Base-by-base conservation (phyloP, 176 grass and related monocot species). In the Avena eriantha region DNA sequence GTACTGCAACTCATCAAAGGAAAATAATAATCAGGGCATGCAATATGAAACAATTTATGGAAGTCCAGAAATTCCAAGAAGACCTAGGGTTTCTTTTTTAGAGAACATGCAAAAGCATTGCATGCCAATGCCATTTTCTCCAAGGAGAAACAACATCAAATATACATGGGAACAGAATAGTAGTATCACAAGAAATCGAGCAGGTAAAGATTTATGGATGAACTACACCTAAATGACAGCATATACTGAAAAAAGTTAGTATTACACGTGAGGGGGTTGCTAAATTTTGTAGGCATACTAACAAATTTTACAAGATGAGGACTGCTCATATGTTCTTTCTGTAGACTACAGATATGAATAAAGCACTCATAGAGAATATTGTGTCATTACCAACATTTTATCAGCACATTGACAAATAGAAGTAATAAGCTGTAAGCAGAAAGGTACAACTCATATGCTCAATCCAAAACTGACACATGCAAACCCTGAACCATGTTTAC, bases 1-100 rank as follows among this genome's bases (percentile, higher is more conserved):
- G 82, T 99, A 99, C 97, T 99, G 94, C 87, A 94, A 84, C 50
- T 78, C 83, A 82, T 39, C 58, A 46, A 80, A 90, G 79, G 68
- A 86, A 85, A 84, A 69, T 60, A 83, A n/a, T 12, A 82, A 68
- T 85, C 43, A 78, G 14, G 29, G 48, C 66, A 79, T 77, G 58
- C 29, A 73, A 86, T 64, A 83, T 26, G 45, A 74, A 76, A 72
- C 19, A 79, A 53, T 41, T 49, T 76, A 86, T 56, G 60, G 70
- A 84, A 85, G 79, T 81, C 46, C 39, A n/a, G 84, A 33, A 77
- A 45, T 18, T 43, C 2, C 0, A 12, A 83, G 77, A 79, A 83
- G 12, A 81, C 34, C 61, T 68, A 69, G 56, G 21, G 3, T 6
- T 77, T 87, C 41, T 70, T 41, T 21, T 71, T 41, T 72, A 72